phyloP scores from a whole-genome alignment of 352 stramenopile genomes.

The Pythium aphanidermatum region DNA sequence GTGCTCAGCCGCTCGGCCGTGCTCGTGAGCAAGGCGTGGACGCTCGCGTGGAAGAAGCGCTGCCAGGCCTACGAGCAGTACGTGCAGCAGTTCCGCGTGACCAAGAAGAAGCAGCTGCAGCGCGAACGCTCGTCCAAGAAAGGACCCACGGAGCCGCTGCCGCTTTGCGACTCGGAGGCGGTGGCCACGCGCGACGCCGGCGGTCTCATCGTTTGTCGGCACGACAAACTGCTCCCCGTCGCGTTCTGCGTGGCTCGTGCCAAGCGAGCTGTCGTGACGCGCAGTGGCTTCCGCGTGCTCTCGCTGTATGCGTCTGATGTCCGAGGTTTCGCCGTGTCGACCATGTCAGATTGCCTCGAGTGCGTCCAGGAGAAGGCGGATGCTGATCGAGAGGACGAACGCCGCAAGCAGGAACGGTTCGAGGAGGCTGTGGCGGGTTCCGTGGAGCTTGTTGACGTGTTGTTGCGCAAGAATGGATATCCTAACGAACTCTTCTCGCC shows the following conservation, averaged over 20 bases:
- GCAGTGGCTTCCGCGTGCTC: conserved; percentile 40
- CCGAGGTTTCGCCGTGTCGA: conserved; percentile 40
- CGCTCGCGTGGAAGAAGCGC: conserved; percentile 66
- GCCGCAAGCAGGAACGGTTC: conserved; percentile 51
- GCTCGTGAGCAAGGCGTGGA: conserved; percentile 67
- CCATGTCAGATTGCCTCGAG: conserved; percentile 42
- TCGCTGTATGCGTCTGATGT: conserved; percentile 49
- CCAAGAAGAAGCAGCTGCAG: conserved; percentile 64
- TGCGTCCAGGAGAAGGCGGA: conserved; percentile 55
- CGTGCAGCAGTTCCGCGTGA: conserved; percentile 58
- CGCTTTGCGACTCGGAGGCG: conserved; percentile 21
- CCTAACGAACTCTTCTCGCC: conserved; percentile 79
- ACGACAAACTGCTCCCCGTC: conserved; percentile 48
- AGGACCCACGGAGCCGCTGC: too few species aligned
- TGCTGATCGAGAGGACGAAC: conserved; percentile 43
- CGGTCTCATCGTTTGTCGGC: conserved; percentile 59
- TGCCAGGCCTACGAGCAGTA: conserved; percentile 70
- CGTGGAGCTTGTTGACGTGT: conserved; percentile 53
- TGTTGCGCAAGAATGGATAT: conserved; percentile 73
- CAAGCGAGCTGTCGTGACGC: conserved; percentile 49
- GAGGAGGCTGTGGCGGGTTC: conserved; percentile 59
- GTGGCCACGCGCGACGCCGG: conserved; percentile 29
- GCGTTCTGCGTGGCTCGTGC: conserved; percentile 53
- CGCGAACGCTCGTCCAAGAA: conserved; percentile 21
- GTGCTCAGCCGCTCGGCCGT: conserved; percentile 32